Evolutionary conservation across 441 rosid genomes (phyloP), one percentile per base, ranked within the genome.

Genomic region (Metrosideros polymorpha): DNA sequence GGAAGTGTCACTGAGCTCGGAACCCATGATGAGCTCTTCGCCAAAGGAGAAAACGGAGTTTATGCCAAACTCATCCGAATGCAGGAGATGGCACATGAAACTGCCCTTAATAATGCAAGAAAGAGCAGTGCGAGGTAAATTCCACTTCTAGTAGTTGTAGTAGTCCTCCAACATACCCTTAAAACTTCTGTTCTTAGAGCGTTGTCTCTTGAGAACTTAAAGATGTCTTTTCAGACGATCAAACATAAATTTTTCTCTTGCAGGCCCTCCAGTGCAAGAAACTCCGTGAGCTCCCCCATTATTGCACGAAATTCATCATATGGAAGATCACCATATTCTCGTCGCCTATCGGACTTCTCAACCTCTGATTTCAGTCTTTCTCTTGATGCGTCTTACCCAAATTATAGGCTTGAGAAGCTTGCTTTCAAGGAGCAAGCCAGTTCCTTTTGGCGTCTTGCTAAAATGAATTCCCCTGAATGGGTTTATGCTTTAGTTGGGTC

Each of bases 401-500:
- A 86, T 90, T 96, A 98, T 88, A 90, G 98, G 30, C 92, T 91
- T 39, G 99, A 98, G 87, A 98, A 96, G 89, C 96, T 98, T 24
- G 92, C 98, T 47, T 95, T 95, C 89, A 95, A 98, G 92, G 99
- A 95, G 88, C 98, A 98, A 89, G 98, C 99, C 14, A 91, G 96
- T 86, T 95, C 99, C 22, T 96, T 97, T 89, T 94, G 93, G 97
- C 98, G 99, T 75, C 95, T 98, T 35, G 99, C 95, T 12, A 98
- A 97, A 89, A 98, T 98, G 99, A 97, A 98, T 90, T 93, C 99
- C 52, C 99, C 99, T 0, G 99, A 98, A 88, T 98, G 99, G 99
- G 92, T 91, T 87, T 98, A 94, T 84, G 99, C 99, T 77, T 87
- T 97, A 30, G 93, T 93, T 6, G 99, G 99, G 59, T 97, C 99